Base-by-base conservation (phyloP, 1,139 yeast genomes). In the Petasospora fabianii region DNA sequence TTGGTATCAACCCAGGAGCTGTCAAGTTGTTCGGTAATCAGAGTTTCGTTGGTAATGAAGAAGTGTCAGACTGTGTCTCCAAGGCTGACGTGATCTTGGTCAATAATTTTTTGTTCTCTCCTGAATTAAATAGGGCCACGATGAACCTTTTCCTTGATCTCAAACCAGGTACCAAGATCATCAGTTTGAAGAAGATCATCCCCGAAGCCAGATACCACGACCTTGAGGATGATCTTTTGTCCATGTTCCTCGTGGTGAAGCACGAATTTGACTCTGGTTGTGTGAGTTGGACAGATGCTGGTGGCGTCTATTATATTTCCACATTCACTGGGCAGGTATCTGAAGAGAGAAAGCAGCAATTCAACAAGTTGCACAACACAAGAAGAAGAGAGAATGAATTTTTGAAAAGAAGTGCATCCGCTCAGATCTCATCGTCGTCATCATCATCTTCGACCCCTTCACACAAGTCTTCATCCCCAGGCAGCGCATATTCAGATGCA, bases 201-300 rank as follows among this genome's bases (percentile, higher is more conserved):
- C 73, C 75, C 3, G 64, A 65, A 9, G 72, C 80, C 5, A 74
- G 75, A 47, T 69, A 68, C 12, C 68, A 77, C 33, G 64, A 82
- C 47, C 70, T 72, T 59, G 73, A 72, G 11, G 70, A 75, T 30
- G 68, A 74, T 36, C 75, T 86, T 11, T 66, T 87, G 48, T 87
- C 83, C 55, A 69, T 80, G 51, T 67, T 87, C 42, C 65, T 68
- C 30, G 90, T 86, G 3, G 78, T 78, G 46, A 77, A 75, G 50
- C 76, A 69, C 48, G 79, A 75, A 42, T 80, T 86, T 65, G 77
- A 79, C 32, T 77, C 77, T 37, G 78, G 77, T 48, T 73, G 88
- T 22, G 96, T 88, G 13, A 84, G 95, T 43, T 88, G 97, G 97
- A 87, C 96, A 0, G 84, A 84, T 26, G 81, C 79, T 40, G 87